A percentile compares a stretch with the other conserved stretches of the same genome.
These are phyloP conservation scores for Aspergillus phoenicis DNA, from an alignment of 2,329 filamentous ascomycete species.

Conservation along the genomic window DNA sequence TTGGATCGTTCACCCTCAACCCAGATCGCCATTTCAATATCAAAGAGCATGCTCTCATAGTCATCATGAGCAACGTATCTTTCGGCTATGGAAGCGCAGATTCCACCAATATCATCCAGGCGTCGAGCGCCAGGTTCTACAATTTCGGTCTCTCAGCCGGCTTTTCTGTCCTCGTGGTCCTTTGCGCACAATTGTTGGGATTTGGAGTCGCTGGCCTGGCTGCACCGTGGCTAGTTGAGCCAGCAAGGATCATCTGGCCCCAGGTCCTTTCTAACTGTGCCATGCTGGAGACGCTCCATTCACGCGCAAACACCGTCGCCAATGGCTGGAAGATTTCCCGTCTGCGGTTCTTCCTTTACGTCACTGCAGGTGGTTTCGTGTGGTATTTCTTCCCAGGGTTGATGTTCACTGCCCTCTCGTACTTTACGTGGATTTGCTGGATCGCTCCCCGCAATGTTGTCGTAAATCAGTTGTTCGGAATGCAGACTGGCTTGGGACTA, in stretches of 20 bases:
- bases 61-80: slow-evolving; percentile 54
- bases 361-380: slow-evolving; percentile 32
- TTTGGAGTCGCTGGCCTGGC: slow-evolving; percentile 46
- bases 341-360: slow-evolving; percentile 42
- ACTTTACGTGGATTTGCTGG: slow-evolving; percentile 54
- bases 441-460: slow-evolving; percentile 51
- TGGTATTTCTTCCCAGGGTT: slow-evolving; percentile 59
- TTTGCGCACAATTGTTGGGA: slow-evolving; percentile 44
- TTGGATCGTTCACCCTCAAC: slow-evolving; percentile 36
- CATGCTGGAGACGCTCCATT: slow-evolving; percentile 43
- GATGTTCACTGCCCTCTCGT: slow-evolving; percentile 53
- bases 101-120: slow-evolving; percentile 51
- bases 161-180: slow-evolving; percentile 42
- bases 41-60: slow-evolving; percentile 51
- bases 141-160: slow-evolving; percentile 44
- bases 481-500: slow-evolving; percentile 35
- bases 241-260: slow-evolving; percentile 46
- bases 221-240: slow-evolving; percentile 41
- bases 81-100: slow-evolving; percentile 52
- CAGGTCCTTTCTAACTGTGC: slow-evolving; percentile 43
- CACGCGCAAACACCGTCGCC: slow-evolving; percentile 39
- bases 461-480: slow-evolving; percentile 51
- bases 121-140: slow-evolving; percentile 42
- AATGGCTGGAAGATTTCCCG: slow-evolving; percentile 44
- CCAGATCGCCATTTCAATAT: slow-evolving; percentile 51